A percentile compares a stretch with the other conserved stretches of the same genome.
Conservation (phyloP, 202 grass and related monocot genomes). For the Sporobolus alterniflorus region DNA sequence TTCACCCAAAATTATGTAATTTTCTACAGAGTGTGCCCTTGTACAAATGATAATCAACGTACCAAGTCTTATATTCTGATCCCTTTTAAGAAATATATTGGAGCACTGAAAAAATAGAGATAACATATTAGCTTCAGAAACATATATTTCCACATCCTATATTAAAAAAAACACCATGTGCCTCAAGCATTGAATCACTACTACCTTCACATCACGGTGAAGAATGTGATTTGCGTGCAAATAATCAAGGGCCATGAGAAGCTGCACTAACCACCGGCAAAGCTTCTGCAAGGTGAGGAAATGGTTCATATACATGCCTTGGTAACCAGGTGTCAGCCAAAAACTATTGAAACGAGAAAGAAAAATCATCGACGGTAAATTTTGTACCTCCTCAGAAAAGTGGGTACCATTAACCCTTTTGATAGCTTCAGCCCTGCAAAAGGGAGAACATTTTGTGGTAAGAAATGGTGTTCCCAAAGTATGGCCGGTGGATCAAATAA, state of each 20-base stretch:
- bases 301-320: slow-evolving; percentile 8
- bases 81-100: slow-evolving; percentile 84
- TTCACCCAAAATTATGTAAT: slow-evolving; percentile 17
- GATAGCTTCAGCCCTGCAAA: slow-evolving; percentile 79
- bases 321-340: background rate
- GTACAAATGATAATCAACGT: slow-evolving; percentile 26
- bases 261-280: slow-evolving; percentile 86
- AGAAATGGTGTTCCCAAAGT: background rate
- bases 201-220: slow-evolving; percentile 97
- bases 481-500: background rate
- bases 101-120: slow-evolving; percentile 70
- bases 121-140: slow-evolving; percentile 33
- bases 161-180: background rate
- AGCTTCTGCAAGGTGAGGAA: slow-evolving; percentile 58
- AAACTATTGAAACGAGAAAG: background rate
- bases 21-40: slow-evolving; percentile 20
- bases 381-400: slow-evolving; percentile 93
- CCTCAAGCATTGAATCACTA: background rate
- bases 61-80: slow-evolving; percentile 84
- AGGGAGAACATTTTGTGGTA: background rate
- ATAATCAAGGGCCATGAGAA: slow-evolving; percentile 97
- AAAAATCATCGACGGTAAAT: background rate
- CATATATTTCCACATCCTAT: slow-evolving; percentile 9
- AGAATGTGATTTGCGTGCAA: slow-evolving; percentile 94
- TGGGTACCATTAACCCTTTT: slow-evolving; percentile 60